Base-by-base conservation (phyloP, 495 filamentous ascomycete species). In the Talaromyces nanjingensis region DNA sequence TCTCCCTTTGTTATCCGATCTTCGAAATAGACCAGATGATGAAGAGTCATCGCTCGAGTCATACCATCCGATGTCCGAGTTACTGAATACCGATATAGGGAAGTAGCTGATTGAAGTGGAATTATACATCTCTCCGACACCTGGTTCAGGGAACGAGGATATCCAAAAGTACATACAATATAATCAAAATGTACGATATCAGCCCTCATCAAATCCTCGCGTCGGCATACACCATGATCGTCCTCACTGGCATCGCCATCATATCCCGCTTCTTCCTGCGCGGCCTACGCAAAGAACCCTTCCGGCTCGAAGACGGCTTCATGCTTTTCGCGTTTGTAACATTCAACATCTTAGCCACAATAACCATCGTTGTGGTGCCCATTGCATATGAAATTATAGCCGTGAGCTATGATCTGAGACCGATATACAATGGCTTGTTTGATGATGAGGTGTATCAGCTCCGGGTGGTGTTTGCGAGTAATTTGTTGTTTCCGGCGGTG, bases 391-490 rank as follows among this genome's bases (percentile, higher is more conserved):
- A 65, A 33, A 49, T 73, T 2, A 62, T 63, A 6, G 68, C 53
- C 2, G 59, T 54, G 3, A 47, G 42, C 2, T 18, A 42, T 18
- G 45, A 54, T 22, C 20, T 12, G 9, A 54, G 64, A n/a, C 59
- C 65, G 4, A 65, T 66, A 6, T 73, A 72, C 53, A 54, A 67
- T 7, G 68, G 55, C 16, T 29, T 75, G 9, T 20, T 64, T 53
- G 58, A 67, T 1, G 76, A 79, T 56, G 47, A 33, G 2, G 14
- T 69, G 12, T 47, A 65, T 39, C 65, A 79, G 56, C 67, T 75
- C 34, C 74, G 69, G 52, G 63, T 72, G 14, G 73, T 76, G 54
- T 81, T 82, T 55, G 74, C 73, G n/a, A 75, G 73, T 22, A 74
- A 73, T 11, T 69, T 77, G 9, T 67, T 78, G 27, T 73, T 81